These are phyloP conservation scores for Hanseniaspora sp. DNA, from an alignment of 1,139 yeast genomes.

Conservation along the genomic window DNA sequence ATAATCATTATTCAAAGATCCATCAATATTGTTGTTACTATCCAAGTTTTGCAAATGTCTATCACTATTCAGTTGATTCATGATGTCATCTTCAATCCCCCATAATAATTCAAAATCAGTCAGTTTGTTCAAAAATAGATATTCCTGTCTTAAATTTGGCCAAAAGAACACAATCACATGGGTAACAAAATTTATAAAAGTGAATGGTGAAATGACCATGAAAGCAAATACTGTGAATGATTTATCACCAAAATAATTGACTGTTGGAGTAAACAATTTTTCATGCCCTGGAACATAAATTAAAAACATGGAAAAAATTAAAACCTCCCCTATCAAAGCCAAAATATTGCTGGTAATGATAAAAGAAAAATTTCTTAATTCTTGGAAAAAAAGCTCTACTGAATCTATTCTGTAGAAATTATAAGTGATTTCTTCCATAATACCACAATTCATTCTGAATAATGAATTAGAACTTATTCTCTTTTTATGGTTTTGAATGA, in stretches of 20 bases:
- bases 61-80: constrained; percentile 13
- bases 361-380: constrained; percentile 1
- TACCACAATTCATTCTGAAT: neutral
- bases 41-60: constrained; percentile 15
- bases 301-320: constrained; percentile 28
- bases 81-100: constrained; percentile 15
- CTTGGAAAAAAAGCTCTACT: neutral
- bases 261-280: constrained; percentile 24
- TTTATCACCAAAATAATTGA: constrained; percentile 27
- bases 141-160: constrained; percentile 20
- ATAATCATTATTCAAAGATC: neutral
- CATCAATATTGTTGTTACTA: neutral
- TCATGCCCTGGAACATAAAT: constrained; percentile 28
- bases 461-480: neutral
- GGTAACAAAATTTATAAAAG: constrained; percentile 20
- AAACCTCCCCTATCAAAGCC: constrained; percentile 25
- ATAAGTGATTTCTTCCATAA: neutral
- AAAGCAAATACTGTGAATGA: constrained; percentile 22
- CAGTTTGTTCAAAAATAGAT: constrained; percentile 7
- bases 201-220: constrained; percentile 23
- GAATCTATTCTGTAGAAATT: constrained; percentile 13
- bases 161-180: constrained; percentile 22
- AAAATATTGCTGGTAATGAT: constrained; percentile 22
- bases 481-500: neutral
- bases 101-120: constrained; percentile 11